Percentiles rank a stretch among this genome's conserved stretches.
Conservation (phyloP, 208 protist species). For the Trypanosomatidae sp. region DNA sequence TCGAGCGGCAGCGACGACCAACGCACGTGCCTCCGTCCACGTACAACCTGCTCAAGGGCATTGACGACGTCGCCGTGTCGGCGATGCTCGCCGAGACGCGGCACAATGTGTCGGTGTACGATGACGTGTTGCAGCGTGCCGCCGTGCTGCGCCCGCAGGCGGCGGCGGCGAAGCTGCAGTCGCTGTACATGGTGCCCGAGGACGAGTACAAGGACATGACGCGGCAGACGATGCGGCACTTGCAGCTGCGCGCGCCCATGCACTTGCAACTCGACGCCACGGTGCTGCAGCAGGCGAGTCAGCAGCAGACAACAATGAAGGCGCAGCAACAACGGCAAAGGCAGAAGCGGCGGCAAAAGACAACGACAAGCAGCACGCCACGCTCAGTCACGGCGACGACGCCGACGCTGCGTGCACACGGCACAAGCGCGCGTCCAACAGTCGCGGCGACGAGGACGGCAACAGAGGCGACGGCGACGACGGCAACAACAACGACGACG, state of each 20-base stretch:
- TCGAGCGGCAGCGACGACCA: conserved; percentile 1
- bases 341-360: neutral
- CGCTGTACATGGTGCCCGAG: conserved; percentile 7
- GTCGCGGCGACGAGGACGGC: neutral
- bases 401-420: too few species aligned
- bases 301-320: neutral
- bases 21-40: conserved; percentile 10
- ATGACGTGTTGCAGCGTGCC: conserved; percentile 51
- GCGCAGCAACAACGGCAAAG: neutral
- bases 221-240: neutral
- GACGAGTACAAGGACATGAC: neutral
- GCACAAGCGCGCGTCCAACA: too few species aligned
- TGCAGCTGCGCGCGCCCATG: neutral
- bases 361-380: too few species aligned
- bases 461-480: conserved; percentile 1
- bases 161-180: conserved; percentile 6
- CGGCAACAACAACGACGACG: neutral
- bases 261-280: too few species aligned
- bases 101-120: conserved; percentile 47
- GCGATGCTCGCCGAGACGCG: conserved; percentile 44
- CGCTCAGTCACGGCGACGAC: too few species aligned
- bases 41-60: conserved; percentile 21
- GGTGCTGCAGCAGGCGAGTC: neutral
- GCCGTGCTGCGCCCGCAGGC: conserved; percentile 18
- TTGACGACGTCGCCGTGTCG: conserved; percentile 47